phyloP scores from a whole-genome alignment of 225 moss, liverwort and hornwort species.

The Physcomitrium patens region DNA sequence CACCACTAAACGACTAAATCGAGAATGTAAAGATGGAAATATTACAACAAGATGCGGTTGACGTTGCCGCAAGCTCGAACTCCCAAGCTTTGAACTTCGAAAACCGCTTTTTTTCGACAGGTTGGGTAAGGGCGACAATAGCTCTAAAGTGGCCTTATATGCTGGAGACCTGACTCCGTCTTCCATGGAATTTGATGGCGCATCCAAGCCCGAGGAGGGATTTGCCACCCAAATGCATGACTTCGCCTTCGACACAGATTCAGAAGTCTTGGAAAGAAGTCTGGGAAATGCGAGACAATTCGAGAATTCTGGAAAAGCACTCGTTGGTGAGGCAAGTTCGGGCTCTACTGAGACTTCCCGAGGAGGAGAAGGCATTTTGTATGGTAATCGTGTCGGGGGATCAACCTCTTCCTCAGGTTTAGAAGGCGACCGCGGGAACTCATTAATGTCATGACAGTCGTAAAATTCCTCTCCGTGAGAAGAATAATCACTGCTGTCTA shows the following conservation, averaged over 20 bases:
- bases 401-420: background rate
- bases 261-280: slow-evolving; percentile 37
- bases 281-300: slow-evolving; percentile 45
- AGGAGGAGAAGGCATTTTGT: slow-evolving; percentile 58
- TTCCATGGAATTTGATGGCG: slow-evolving; percentile 34
- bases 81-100: slow-evolving; percentile 33
- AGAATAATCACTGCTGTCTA: too few species aligned
- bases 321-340: slow-evolving; percentile 26
- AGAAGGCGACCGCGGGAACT: too few species aligned
- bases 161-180: slow-evolving; percentile 60
- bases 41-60: slow-evolving; percentile 51
- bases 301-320: slow-evolving; percentile 31
- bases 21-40: background rate
- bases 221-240: slow-evolving; percentile 42
- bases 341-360: slow-evolving; percentile 7
- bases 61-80: slow-evolving; percentile 43
- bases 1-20: background rate
- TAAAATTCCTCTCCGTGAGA: too few species aligned
- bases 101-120: slow-evolving; percentile 40
- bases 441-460: too few species aligned
- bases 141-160: slow-evolving; percentile 55
- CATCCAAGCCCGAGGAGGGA: slow-evolving; percentile 25
- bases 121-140: slow-evolving; percentile 50
- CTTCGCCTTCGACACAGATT: background rate
- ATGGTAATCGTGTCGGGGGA: slow-evolving; percentile 51